phyloP scores from a whole-genome alignment of 2,329 filamentous ascomycete genomes.

The Xylaria sp. region DNA sequence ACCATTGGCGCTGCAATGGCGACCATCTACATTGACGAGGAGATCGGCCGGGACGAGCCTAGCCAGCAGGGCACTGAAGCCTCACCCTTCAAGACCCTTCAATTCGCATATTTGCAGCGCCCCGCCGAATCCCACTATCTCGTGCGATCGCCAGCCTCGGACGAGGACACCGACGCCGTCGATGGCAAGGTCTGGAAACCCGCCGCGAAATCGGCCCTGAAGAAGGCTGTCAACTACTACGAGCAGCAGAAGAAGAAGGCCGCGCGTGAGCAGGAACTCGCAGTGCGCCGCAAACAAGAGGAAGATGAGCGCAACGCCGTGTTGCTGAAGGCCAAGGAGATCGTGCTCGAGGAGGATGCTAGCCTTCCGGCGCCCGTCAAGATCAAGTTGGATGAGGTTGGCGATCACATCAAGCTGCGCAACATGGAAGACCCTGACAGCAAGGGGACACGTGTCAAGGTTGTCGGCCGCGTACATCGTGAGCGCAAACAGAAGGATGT shows the following conservation, averaged over 20 bases:
- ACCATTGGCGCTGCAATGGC: conserved; percentile 31
- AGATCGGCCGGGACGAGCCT: conserved; percentile 31
- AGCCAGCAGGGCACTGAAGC: conserved; percentile 30
- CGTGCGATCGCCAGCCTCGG: conserved; percentile 21
- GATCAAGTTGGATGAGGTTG: conserved; percentile 34
- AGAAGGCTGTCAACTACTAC: conserved; percentile 34
- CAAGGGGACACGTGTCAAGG: conserved; percentile 33
- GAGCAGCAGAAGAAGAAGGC: conserved; percentile 35
- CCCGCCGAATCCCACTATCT: conserved; percentile 37
- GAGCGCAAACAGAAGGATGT: conserved; percentile 35
- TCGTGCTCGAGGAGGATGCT: conserved; percentile 30
- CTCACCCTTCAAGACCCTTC: conserved; percentile 36
- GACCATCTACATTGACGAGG: conserved; percentile 38
- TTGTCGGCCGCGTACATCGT: conserved; percentile 33
- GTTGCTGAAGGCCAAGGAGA: conserved; percentile 35
- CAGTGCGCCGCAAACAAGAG: conserved; percentile 29
- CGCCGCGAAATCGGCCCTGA: conserved; percentile 30
- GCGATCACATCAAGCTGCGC: conserved; percentile 31
- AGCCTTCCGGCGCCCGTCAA: conserved; percentile 27
- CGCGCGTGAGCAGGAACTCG: conserved; percentile 35
- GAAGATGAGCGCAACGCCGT: conserved; percentile 34
- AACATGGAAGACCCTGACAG: conserved; percentile 14
- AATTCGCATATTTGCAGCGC: conserved; percentile 35
- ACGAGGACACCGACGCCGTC: conserved; percentile 16
- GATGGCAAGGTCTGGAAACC: conserved; percentile 33